phyloP scores from a whole-genome alignment of 2,329 filamentous ascomycete genomes.

The Ilyonectria sp. region DNA sequence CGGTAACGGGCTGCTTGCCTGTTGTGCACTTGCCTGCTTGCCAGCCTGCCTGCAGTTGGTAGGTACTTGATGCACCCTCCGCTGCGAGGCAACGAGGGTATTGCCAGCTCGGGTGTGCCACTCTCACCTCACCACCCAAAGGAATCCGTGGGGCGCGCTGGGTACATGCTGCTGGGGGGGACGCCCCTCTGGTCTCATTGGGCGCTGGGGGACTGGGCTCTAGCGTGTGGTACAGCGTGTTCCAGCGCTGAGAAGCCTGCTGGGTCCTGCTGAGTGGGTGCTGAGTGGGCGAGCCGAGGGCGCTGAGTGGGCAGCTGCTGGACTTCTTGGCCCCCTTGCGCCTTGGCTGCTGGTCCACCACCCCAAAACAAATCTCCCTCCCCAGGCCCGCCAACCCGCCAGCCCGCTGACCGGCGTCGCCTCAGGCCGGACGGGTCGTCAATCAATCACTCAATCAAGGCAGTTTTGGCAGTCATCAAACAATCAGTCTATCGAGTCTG shows the following conservation, averaged over 20 bases:
- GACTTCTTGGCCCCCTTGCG: conserved; percentile 25
- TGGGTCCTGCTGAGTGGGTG: conserved; percentile 24
- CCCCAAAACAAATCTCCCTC: conserved; percentile 27
- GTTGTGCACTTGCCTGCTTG: conserved; percentile 12
- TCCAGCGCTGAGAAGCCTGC: conserved; percentile 21
- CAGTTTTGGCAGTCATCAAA: conserved; percentile 25
- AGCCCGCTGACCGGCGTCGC: conserved; percentile 37
- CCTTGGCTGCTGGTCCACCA: conserved; percentile 30
- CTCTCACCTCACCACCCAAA: conserved; percentile 12
- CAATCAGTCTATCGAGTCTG: conserved; percentile 41
- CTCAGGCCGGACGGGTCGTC: conserved; percentile 45
- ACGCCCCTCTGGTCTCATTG: background rate
- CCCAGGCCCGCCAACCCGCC: conserved; percentile 22
- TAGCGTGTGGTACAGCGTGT: conserved; percentile 16
- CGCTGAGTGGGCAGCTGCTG: conserved; percentile 25
- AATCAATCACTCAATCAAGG: conserved; percentile 44
- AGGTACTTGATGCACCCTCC: background rate
- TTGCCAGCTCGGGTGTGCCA: conserved; percentile 9
- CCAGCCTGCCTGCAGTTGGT: background rate
- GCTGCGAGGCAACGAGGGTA: conserved; percentile 3
- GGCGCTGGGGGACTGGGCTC: conserved; percentile 6
- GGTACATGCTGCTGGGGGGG: conserved; percentile 2
- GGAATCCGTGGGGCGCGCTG: background rate
- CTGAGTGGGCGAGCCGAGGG: conserved; percentile 13
- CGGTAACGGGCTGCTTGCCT: conserved; percentile 18